Conservation (phyloP, 768 basidiomycete species). For the Amyloporia xantha region DNA sequence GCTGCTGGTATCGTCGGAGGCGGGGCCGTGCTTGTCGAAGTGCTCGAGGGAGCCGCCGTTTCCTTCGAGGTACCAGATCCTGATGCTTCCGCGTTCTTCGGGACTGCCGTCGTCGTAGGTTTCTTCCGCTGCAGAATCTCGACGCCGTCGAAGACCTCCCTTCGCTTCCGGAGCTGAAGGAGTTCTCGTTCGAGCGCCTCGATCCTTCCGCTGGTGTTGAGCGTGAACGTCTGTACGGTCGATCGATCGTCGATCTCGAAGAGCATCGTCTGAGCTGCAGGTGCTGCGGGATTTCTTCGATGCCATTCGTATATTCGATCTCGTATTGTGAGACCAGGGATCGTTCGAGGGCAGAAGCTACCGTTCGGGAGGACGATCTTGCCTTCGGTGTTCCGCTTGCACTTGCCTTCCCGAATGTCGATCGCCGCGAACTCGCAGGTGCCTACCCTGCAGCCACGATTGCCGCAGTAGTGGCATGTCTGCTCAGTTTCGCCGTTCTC, state of each 20-base stretch:
- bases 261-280: background rate
- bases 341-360: background rate
- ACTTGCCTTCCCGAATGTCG: background rate
- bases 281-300: background rate
- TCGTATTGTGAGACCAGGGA: background rate
- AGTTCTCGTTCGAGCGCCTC: too few species aligned
- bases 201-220: background rate
- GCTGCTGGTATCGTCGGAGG: too few species aligned
- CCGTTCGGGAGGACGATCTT: conserved; percentile 1
- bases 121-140: too few species aligned
- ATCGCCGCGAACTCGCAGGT: background rate
- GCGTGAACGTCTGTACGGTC: background rate
- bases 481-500: background rate
- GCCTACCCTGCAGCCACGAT: background rate
- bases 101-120: too few species aligned
- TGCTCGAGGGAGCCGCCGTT: too few species aligned
- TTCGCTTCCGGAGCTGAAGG: too few species aligned
- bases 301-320: background rate
- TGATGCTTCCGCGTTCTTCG: too few species aligned
- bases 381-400: background rate
- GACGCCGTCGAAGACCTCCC: too few species aligned
- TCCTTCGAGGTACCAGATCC: too few species aligned
- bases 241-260: background rate
- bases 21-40: too few species aligned
- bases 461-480: conserved; percentile 5